Evolutionary conservation across 352 stramenopile genomes (phyloP).

Genomic region (Bremia lactucae): DNA sequence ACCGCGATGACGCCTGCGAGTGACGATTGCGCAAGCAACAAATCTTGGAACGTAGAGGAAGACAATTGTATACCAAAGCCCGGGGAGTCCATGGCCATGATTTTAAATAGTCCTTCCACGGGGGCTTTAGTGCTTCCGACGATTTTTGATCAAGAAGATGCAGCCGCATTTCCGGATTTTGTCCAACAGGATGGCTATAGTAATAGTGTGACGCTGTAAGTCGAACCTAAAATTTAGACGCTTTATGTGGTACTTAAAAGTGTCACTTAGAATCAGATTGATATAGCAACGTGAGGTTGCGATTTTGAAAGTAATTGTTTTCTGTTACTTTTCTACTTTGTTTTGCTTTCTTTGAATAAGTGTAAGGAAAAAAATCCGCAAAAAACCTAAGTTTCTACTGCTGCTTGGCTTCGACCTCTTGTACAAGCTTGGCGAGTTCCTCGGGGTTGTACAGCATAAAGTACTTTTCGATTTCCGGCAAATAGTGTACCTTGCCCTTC

Average conservation of each 20-base stretch:
- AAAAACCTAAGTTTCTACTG: conserved; percentile 24
- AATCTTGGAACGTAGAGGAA: conserved; percentile 30
- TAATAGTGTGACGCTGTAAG: no score
- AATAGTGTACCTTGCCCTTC: conserved; percentile 83
- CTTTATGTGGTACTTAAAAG: not conserved
- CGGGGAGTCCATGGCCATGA: conserved; percentile 59
- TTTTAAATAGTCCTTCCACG: conserved; percentile 55
- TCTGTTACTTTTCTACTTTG: no score
- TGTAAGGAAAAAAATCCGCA: not conserved
- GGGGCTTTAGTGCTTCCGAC: conserved; percentile 11
- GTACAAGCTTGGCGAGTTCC: conserved; percentile 68
- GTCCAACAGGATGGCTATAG: conserved; percentile 7
- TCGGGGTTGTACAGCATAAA: conserved; percentile 87
- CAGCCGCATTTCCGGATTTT: conserved; percentile 17
- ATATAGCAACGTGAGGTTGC: no score
- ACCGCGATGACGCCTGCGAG: conserved; percentile 15
- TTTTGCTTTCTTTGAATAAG: no score
- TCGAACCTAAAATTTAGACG: no score
- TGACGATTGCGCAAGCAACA: conserved; percentile 23
- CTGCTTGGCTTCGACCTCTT: conserved; percentile 79
- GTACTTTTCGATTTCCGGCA: conserved; percentile 84
- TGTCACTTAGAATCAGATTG: no score
- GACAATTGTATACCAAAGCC: conserved; percentile 13
- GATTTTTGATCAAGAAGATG: conserved; percentile 8
- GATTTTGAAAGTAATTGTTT: no score